Evolutionary conservation across 352 stramenopile genomes (phyloP).

Genomic region (Albugo candida): DNA sequence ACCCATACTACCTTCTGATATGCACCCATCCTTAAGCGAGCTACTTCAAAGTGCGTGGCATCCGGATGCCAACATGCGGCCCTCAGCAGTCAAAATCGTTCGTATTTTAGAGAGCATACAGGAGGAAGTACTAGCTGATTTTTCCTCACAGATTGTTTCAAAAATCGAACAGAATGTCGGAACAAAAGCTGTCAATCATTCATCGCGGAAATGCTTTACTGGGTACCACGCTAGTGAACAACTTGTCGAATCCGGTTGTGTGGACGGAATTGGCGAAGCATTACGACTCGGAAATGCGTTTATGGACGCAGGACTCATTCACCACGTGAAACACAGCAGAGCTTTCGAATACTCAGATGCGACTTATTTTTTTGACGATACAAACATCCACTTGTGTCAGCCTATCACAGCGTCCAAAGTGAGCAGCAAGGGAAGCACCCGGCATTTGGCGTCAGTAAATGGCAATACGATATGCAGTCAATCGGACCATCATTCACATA

Average conservation of each 20-base stretch:
- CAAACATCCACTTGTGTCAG: conserved; percentile 29
- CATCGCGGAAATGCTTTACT: conserved; percentile 6
- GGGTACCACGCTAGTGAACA: conserved; percentile 33
- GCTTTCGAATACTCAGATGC: conserved; percentile 20
- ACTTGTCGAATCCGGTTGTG: conserved; percentile 36
- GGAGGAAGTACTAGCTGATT: conserved; percentile 19
- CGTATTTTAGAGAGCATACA: conserved; percentile 26
- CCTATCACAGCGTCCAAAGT: conserved; percentile 1
- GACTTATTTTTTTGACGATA: conserved; percentile 29
- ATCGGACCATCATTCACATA: not conserved
- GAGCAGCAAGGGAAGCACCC: too few relatives aligned
- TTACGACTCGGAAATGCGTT: conserved; percentile 33
- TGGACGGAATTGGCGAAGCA: conserved; percentile 24
- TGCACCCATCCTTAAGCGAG: conserved; percentile 20
- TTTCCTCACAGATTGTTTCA: conserved; percentile 7
- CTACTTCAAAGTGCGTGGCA: conserved; percentile 35
- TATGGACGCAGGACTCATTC: conserved; percentile 42
- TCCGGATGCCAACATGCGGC: conserved; percentile 21
- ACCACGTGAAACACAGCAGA: conserved; percentile 25
- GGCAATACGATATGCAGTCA: not conserved
- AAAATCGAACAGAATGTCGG: not conserved
- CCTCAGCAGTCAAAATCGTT: conserved; percentile 28
- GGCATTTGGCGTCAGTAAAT: not conserved
- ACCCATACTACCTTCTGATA: conserved; percentile 16
- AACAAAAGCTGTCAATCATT: not conserved